These are phyloP conservation scores for Pleurotus cornucopiae DNA, from an alignment of 768 basidiomycete species.

Conservation along the genomic window DNA sequence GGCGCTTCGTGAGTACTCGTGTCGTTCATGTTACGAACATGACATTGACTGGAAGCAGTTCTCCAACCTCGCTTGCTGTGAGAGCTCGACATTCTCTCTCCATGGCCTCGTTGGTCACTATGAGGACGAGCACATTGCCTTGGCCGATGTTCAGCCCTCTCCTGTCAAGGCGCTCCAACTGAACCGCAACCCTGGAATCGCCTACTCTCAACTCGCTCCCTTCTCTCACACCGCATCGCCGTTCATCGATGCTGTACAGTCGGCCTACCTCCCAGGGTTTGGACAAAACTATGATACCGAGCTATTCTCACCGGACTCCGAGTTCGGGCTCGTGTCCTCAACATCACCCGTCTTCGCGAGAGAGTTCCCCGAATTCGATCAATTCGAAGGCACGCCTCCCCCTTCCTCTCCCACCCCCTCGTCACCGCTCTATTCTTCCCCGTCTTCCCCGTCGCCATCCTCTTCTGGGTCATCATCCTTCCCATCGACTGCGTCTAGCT, in stretches of 20 bases:
- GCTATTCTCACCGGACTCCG: neutral
- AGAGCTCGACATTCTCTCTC: neutral
- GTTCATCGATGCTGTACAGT: neutral
- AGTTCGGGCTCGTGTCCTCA: neutral
- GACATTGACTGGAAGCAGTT: neutral
- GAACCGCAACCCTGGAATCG: neutral
- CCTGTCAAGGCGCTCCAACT: neutral
- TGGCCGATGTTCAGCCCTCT: neutral
- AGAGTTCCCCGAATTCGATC: slow-evolving; percentile 3
- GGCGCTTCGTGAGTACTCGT: slow-evolving; percentile 19
- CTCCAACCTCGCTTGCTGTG: neutral
- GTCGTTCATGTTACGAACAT: too few relatives aligned
- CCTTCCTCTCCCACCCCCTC: neutral
- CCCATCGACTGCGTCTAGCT: neutral
- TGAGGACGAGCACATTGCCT: neutral
- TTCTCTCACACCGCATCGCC: neutral
- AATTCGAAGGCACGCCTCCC: slow-evolving; percentile 1
- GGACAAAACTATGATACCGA: neutral
- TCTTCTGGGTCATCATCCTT: neutral
- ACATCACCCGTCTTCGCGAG: neutral
- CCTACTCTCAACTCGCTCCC: neutral
- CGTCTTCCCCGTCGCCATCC: slow-evolving; percentile 1
- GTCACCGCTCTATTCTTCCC: neutral
- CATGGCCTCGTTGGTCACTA: neutral
- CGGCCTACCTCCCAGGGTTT: neutral